Evolutionary conservation across 1,139 yeast genomes (phyloP), one percentile per base, ranked within the genome.

Genomic region (Blastobotrys malaysiensis): DNA sequence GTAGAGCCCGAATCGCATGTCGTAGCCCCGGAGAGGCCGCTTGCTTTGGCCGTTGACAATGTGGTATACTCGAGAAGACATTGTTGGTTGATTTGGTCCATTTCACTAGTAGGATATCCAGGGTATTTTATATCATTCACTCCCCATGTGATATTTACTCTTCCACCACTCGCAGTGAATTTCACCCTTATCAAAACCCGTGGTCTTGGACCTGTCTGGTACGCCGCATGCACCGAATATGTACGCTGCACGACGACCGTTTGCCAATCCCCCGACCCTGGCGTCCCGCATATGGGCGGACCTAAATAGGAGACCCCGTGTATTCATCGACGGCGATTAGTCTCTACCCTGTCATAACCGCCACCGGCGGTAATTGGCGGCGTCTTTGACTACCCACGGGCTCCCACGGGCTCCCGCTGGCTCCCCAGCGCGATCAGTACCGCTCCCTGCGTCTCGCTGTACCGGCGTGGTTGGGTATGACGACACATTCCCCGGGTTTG

Each of bases 11-110:
- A 43, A 22, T 5, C 39, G 43, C 36, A 21, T 21, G 46, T 47
- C n/a, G 13, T 43, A 18, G 11, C 48, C 43, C 43, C 48, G 20
- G 11, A 51, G 46, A 1, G 50, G 47, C 20, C 47, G 43, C n/a
- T 50, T 46, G 13, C 43, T 43, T 14, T 36, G 21, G 21, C 43
- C 14, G 50, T 47, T 44, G 39, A 47, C 26, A n/a, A 51, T 20
- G 46, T 51, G 48, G 45, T 47, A 51, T 5, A 51, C 53, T 48
- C 20, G 44, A 6, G 45, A 20, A 9, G 22, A n/a, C 21, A 20
- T 20, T 43, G 44, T 39, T 43, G 45, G 6, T 20, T 5, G 19
- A 39, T 5, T 14, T 11, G 5, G 44, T 39, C 14, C 4, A 13
- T 16, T 16, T 16, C 14, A 36, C 14, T n/a, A 13, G 5, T 36